Evolutionary conservation across 768 basidiomycete species (phyloP), one percentile per base, ranked within the genome.

Genomic region (Imleria badia): DNA sequence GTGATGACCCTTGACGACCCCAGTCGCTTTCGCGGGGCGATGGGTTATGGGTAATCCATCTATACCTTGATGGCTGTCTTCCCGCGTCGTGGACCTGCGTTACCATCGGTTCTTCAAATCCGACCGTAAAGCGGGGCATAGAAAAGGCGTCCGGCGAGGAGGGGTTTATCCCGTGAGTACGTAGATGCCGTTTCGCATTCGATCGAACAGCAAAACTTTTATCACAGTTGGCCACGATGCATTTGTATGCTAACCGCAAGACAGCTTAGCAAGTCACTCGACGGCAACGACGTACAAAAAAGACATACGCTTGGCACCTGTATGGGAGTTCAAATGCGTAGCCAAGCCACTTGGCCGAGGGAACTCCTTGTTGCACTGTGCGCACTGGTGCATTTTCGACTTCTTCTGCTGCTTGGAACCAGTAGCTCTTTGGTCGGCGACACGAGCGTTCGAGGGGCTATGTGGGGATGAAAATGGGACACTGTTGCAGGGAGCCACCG

Each of bases 141-240:
- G 64, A 57, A 22, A 68, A 57, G 41, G 46, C 14, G 15, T 52
- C 65, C n/a, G 56, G 38, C 13, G 60, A 53, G 13, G 67, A 60
- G 14, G 66, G 67, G 53, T 66, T 63, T 40, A 85, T 76, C 23
- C 86, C 86, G 60, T 92, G 89, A 2, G 86, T 90, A 42, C 87
- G 85, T 35, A 89, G 77, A 63, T 92, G 89, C 33, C 89, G 80
- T 67, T 84, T 88, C 15, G 88, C 88, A 61, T 92, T 92, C 9
- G 89, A 91, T 13, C 87, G 82, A 17, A 91, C 89, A 19, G 86
- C 83, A 62, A 91, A 92, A 5, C 76, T 78, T 64, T 86, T 85
- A 30, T 73, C 70, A 65, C 90, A 92, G 33, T 77, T 76, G 14
- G 79, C 73, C 45, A 84, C 82, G 0, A 72, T 77, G 63, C 89